Evolutionary conservation across 2,329 filamentous ascomycete species (phyloP).

Genomic region (Periconia sp.): DNA sequence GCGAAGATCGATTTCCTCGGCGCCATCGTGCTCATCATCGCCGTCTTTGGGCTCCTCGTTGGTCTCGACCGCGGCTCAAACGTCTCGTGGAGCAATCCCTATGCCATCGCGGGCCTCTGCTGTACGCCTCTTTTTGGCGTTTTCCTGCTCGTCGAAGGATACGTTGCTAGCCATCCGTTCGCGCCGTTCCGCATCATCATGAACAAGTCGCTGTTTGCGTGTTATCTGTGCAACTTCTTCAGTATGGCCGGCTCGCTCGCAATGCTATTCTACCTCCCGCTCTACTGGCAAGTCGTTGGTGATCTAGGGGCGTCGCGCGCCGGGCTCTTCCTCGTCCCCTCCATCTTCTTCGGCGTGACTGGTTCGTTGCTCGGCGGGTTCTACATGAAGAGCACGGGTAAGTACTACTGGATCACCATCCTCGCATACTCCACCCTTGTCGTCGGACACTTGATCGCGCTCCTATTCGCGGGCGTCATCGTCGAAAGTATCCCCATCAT

Average conservation of each 20-base stretch:
- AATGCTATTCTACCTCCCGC: conserved; percentile 70
- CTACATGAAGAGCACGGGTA: conserved; percentile 70
- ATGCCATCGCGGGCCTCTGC: conserved; percentile 61
- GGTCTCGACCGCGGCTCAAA: conserved; percentile 76
- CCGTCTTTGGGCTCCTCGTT: conserved; percentile 66
- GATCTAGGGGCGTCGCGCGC: conserved; percentile 64
- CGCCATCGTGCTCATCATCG: conserved; percentile 64
- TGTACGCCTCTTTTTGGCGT: conserved; percentile 59
- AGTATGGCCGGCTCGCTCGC: conserved; percentile 62
- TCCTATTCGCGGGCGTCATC: conserved; percentile 60
- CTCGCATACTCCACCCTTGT: conserved; percentile 57
- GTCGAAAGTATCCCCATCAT: conserved; percentile 54
- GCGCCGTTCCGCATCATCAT: conserved; percentile 75
- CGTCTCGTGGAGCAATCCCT: conserved; percentile 63
- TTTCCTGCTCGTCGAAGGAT: conserved; percentile 71
- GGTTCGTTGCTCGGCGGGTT: conserved; percentile 67
- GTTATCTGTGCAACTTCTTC: conserved; percentile 74
- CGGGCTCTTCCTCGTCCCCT: conserved; percentile 67
- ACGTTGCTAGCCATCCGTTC: conserved; percentile 70
- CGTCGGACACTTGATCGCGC: conserved; percentile 57
- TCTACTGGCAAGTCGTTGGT: conserved; percentile 75
- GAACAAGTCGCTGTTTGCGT: conserved; percentile 65
- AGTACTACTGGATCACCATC: conserved; percentile 70
- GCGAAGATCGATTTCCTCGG: conserved; percentile 73
- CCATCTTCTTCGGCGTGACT: conserved; percentile 61